phyloP scores from a whole-genome alignment of 78 protist species.

The Pelomyxa schiedti region DNA sequence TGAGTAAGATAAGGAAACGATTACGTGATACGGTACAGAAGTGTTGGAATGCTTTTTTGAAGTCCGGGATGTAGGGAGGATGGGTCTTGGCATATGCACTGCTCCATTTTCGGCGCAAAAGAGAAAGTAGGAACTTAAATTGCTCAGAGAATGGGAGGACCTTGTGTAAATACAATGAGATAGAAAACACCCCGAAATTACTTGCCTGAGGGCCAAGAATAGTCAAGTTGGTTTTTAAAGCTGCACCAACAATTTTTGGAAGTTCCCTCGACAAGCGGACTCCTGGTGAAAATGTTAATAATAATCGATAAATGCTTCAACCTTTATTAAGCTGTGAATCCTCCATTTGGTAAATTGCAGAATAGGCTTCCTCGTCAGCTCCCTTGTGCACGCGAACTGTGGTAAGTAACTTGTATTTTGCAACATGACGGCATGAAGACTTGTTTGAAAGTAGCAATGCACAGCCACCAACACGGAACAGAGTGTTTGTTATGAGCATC shows the following conservation, averaged over 20 bases:
- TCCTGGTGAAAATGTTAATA: too few relatives aligned
- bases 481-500: slow-evolving; percentile 64
- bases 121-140: slow-evolving; percentile 9
- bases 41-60: slow-evolving; percentile 61
- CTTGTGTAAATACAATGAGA: too few relatives aligned
- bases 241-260: slow-evolving; percentile 45
- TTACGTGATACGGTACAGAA: too few relatives aligned
- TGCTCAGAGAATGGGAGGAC: too few relatives aligned
- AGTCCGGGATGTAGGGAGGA: slow-evolving; percentile 60
- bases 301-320: too few relatives aligned
- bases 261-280: slow-evolving; percentile 60
- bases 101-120: background rate
- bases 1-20: too few relatives aligned
- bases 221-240: slow-evolving; percentile 56
- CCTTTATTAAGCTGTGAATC: slow-evolving; percentile 41
- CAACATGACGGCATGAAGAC: slow-evolving; percentile 33
- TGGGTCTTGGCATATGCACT: background rate
- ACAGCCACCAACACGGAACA: slow-evolving; percentile 84
- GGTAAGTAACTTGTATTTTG: slow-evolving; percentile 28
- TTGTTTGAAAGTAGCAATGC: slow-evolving; percentile 73
- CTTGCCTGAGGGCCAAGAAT: slow-evolving; percentile 57
- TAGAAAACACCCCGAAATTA: too few relatives aligned
- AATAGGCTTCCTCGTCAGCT: slow-evolving; percentile 30
- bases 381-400: slow-evolving; percentile 39
- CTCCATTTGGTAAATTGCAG: slow-evolving; percentile 57